Conservation (phyloP, 2,329 filamentous ascomycete genomes). For the Colletotrichum ledebouriae region DNA sequence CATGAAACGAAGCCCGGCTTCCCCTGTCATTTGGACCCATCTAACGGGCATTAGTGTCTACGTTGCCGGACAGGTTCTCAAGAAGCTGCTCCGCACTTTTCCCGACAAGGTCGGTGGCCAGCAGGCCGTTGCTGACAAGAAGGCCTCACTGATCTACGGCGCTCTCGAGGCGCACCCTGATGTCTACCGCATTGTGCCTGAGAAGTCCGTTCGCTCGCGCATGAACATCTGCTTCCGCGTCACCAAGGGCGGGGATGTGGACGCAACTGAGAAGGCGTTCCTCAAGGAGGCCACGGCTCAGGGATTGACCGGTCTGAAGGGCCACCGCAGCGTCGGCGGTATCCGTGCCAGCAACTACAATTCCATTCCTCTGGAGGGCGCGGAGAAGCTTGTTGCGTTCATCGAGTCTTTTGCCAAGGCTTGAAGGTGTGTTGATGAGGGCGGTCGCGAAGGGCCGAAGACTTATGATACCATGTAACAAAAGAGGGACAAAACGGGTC, state of each 20-base stretch:
- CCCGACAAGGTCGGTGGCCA: slow-evolving; percentile 81
- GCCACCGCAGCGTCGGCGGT: slow-evolving; percentile 87
- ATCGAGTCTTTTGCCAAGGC: slow-evolving; percentile 66
- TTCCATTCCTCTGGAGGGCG: slow-evolving; percentile 77
- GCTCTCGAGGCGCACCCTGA: slow-evolving; percentile 80
- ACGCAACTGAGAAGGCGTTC: slow-evolving; percentile 83
- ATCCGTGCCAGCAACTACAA: slow-evolving; percentile 94
- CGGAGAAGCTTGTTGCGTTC: slow-evolving; percentile 76
- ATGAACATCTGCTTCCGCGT: slow-evolving; percentile 98
- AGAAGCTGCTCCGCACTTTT: slow-evolving; percentile 76
- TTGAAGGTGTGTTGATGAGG: slow-evolving; percentile 39
- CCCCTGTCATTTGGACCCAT: background rate
- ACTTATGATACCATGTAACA: slow-evolving; percentile 37
- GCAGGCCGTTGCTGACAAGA: slow-evolving; percentile 78
- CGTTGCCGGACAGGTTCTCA: slow-evolving; percentile 89
- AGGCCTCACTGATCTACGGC: slow-evolving; percentile 82
- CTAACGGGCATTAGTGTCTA: slow-evolving; percentile 72
- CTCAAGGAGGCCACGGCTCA: slow-evolving; percentile 77
- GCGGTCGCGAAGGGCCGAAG: background rate
- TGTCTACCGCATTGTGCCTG: slow-evolving; percentile 83
- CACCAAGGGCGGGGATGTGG: slow-evolving; percentile 67
- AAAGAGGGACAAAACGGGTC: slow-evolving; percentile 21
- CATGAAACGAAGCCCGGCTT: background rate
- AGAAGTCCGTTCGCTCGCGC: slow-evolving; percentile 80
- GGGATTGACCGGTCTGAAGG: slow-evolving; percentile 85